Evolutionary conservation across 1,284 basidiomycete species (phyloP), one percentile per base, ranked within the genome.

Genomic region (Papiliotrema terrestris): DNA sequence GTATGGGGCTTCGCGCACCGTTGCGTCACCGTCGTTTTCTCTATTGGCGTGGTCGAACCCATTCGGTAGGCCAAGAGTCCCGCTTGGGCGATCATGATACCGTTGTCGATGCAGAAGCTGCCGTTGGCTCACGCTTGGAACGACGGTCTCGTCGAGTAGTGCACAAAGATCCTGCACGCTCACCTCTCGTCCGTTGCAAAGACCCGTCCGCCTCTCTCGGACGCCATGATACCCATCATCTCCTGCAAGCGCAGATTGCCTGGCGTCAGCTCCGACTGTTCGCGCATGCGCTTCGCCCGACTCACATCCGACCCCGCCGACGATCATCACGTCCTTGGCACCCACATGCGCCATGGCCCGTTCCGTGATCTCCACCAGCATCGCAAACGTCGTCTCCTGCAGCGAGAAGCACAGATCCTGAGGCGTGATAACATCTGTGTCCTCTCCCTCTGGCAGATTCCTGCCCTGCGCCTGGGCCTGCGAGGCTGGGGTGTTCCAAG

Each of bases 51-150:
- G 45, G 78, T 77, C 61, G 85, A 82, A n/a, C 95, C 95, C 92
- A 96, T 98, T 6, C 96, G 83, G 75, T 86, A 91, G 56, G 87
- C 86, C 38, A 99, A 80, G 46, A 99, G 80, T 25, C 95, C 95
- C 2, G 96, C 96, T 74, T 99, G 96, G 1, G 96, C 96, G 55
- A 99, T 98, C 96, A 99, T 99, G 69, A 98, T 95, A 2, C 96
- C 96, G 69, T 99, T 99, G 77, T 99, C 96, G 60, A 99, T 98
- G 76, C 95, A 98, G 77, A 96, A 98, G 53, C 93, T 95, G 63
- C 6, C 11, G 2, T 57, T 35, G 41, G 26, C 20, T 13, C 20
- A 15, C 11, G 29, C 29, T 11, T 11, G 29, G 6, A 32, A 5
- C 29, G 29, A 5, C 11, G 6, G 29, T 32, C 29, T n/a, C 29